Base-by-base conservation (phyloP, 2,329 filamentous ascomycete species). In the Colletotrichum sansevieriae region DNA sequence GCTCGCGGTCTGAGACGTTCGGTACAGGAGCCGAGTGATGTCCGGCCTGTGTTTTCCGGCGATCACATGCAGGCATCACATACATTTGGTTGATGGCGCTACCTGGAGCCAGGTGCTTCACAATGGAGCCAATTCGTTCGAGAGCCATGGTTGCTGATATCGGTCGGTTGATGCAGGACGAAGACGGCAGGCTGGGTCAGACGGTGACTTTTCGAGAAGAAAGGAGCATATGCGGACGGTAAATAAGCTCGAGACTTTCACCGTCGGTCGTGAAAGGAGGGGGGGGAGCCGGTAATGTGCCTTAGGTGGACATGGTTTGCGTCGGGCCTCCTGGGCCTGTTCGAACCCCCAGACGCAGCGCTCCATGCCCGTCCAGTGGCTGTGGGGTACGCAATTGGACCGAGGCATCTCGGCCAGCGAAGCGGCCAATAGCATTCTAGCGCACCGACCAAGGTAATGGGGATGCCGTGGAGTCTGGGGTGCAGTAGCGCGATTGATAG, bases 81-180 rank as follows among this genome's bases (percentile, higher is more conserved):
- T 88, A 97, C 95, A 98, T 92, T 71, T 90, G 84, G 74, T 89
- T 87, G 73, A 98, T 80, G 56, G 89, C 90, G 75, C 90, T 90
- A 74, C 88, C 88, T 58, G 93, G 92, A 68, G 91, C 86, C 78
- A 98, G 86, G 81, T 98, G 95, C 83, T 91, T 94, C 75, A 97
- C 87, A 76, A 98, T 92, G 73, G 92, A 95, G 76, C 89, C 92
- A 74, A 98, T 90, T 82, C 95, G 90, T 85, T 97, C 93, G 71
- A 90, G 87, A 74, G 93, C 91, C 93, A 95, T 96, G 75, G 49
- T 66, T 58, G 44, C 49, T 49, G 74, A 85, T 79, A 47, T 12
- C 4, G 49, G 39, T 35, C 18, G 15, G 43, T 20, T 61, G 47
- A 35, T 46, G 43, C 25, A 35, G 12, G 20, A 41, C 37, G 55